Base-by-base conservation (phyloP, 257 asterid genomes). In the Jasminum sambac region DNA sequence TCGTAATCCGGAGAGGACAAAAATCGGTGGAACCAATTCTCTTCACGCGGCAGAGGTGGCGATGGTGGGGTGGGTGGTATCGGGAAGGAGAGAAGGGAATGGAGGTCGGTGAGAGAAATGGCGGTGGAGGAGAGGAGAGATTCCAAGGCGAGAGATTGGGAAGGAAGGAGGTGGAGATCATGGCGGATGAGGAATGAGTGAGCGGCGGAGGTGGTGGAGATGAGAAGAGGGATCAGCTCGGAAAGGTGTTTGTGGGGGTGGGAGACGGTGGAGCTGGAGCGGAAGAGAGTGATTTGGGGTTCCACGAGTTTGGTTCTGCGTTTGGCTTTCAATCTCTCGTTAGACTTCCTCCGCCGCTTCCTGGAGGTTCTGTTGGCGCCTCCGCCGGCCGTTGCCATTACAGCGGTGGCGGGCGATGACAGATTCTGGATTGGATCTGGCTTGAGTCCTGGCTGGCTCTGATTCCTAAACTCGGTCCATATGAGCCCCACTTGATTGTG, bases 61-160 rank as follows among this genome's bases (percentile, higher is more conserved):
- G 84, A 74, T 3, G 79, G 81, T 0, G 66, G 80, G 8, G 69
- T 55, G 1, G 87, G 73, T 7, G 83, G 72, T 13, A 78, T 2
- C 78, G 84, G 58, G 72, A 80, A 48, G 24, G 90, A 76, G 76
- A 82, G 83, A 74, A 80, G 85, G n/a, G 95, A 77, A 34, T 84
- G 57, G 77, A 90, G 85, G 25, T 73, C 83, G 40, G 88, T 68
- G 73, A 92, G 80, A 48, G 93, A 87, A 36, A 68, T 58, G 14
- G 96, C 84, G 52, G 97, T 84, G 70, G 92, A 79, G 63, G 97
- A 86, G 72, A 90, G 86, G 39, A 84, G 90, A 64, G 89, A 84
- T 72, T 90, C 96, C 16, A 93, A 68, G 69, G 91, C 50, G 38
- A 93, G 89, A 50, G 97, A 73, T 75, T 93, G 98, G 25, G 89